Base-by-base conservation (phyloP, 176 grass and related monocot genomes). In the Triticum turgidum region DNA sequence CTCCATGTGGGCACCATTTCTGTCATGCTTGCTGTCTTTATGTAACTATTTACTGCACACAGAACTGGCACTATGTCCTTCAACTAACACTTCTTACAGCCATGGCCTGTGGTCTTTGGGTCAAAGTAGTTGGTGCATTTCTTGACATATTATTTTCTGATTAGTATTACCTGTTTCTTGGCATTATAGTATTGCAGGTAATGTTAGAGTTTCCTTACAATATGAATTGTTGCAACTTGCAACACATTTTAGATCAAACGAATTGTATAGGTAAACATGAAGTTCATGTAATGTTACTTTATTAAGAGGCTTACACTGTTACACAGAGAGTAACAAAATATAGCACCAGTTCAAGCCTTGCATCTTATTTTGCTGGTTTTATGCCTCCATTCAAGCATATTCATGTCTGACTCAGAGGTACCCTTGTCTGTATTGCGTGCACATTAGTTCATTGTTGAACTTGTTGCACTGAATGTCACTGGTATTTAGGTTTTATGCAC, bases 21-120 rank as follows among this genome's bases (percentile, higher is more conserved):
- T 87, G 56, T 62, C 86, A 29, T 87, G 14, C 20, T 49, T 41
- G 12, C 71, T 22, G 5, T 6, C 65, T 87, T 67, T 80, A 20
- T 83, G 44, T 42, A 45, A 70, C 49, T 80, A 61, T 69, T 79
- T 86, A 69, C 49, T 79, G 34, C 51, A 61, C 45, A 79, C 59
- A 79, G 20, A 58, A 83, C 25, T 83, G 13, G 7, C 37, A 74
- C 42, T 64, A 14, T 83, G 79, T 83, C 59, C 24, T 73, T 64
- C 25, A 86, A 59, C 76, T 24, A 32, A 66, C 51, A 62, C 51
- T 49, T 80, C 65, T 79, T 17, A 32, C 84, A 69, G 11, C 29
- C 52, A 87, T 65, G 38, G 7, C n/a, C 21, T 70, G 4, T 37
- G 47, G 51, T 65, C 73, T 42, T 59, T 30, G 24, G 35, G 0